Conservation (phyloP, 2,329 filamentous ascomycete genomes). For the Blumeriella jaapii region DNA sequence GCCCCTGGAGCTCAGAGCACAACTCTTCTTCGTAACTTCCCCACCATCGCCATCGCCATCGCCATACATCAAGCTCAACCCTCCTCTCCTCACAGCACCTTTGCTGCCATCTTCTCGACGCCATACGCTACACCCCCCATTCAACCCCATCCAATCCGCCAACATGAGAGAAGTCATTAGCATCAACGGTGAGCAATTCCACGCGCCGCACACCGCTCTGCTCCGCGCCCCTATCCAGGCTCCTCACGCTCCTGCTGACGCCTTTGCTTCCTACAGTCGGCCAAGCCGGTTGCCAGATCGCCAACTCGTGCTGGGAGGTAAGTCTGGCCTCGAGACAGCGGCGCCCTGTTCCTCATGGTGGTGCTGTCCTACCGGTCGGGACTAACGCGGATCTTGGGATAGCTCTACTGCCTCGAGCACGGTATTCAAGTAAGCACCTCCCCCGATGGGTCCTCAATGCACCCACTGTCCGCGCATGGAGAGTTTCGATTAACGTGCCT, state of each 20-base stretch:
- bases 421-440: slow-evolving; percentile 76
- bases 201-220: slow-evolving; percentile 31
- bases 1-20: too few relatives aligned
- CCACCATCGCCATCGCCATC: slow-evolving; percentile 18
- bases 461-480: background rate
- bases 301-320: slow-evolving; percentile 99
- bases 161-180: slow-evolving; percentile 99
- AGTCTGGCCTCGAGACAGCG: slow-evolving; percentile 33
- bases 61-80: too few relatives aligned
- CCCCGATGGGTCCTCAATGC: slow-evolving; percentile 1
- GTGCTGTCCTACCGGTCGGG: slow-evolving; percentile 5
- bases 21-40: slow-evolving; percentile 17
- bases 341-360: slow-evolving; percentile 13
- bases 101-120: slow-evolving; percentile 16
- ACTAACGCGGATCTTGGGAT: slow-evolving; percentile 27
- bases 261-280: slow-evolving; percentile 56
- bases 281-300: slow-evolving; percentile 99
- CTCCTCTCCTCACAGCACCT: too few relatives aligned
- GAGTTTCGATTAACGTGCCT: slow-evolving; percentile 26
- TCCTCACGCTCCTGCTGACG: slow-evolving; percentile 18
- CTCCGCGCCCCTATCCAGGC: slow-evolving; percentile 19
- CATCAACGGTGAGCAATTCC: slow-evolving; percentile 73
- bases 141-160: slow-evolving; percentile 28
- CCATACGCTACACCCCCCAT: slow-evolving; percentile 6
- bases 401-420: slow-evolving; percentile 99